Conservation (phyloP, 1,139 yeast species). For the Suhomyces kunorum region DNA sequence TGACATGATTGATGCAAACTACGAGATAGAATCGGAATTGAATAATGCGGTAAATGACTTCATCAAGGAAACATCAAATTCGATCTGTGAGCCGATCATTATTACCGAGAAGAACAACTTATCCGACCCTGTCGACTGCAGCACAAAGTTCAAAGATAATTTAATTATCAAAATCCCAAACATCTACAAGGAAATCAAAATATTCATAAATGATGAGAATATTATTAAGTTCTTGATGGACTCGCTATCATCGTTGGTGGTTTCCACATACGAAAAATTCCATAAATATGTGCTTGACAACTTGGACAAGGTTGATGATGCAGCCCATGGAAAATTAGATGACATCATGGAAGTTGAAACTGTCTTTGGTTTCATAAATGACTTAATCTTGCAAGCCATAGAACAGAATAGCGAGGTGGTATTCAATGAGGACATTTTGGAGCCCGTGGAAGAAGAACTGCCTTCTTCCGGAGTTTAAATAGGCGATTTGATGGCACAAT, state of each 20-base stretch:
- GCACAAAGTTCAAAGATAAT: constrained; percentile 46
- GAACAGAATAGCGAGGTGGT: constrained; percentile 20
- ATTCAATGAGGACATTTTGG: constrained; percentile 30
- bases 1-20: constrained; percentile 83
- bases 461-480: too few relatives aligned
- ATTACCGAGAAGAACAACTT: constrained; percentile 16
- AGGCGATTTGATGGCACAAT: background rate
- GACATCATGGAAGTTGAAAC: constrained; percentile 59
- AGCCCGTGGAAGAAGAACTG: constrained; percentile 13
- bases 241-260: constrained; percentile 32
- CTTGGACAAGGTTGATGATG: constrained; percentile 20
- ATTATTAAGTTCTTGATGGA: constrained; percentile 37
- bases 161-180: constrained; percentile 57
- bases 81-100: constrained; percentile 37
- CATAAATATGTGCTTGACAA: constrained; percentile 23
- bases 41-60: constrained; percentile 70
- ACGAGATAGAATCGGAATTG: constrained; percentile 72
- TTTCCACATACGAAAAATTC: constrained; percentile 36
- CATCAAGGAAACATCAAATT: constrained; percentile 41
- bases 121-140: constrained; percentile 30
- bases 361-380: constrained; percentile 47
- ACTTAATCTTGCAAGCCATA: constrained; percentile 22
- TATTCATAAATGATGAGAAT: constrained; percentile 43
- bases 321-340: constrained; percentile 28
- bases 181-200: constrained; percentile 50